phyloP scores from a whole-genome alignment of 2,329 filamentous ascomycete species.

The Ploettnerulaceae sp. region DNA sequence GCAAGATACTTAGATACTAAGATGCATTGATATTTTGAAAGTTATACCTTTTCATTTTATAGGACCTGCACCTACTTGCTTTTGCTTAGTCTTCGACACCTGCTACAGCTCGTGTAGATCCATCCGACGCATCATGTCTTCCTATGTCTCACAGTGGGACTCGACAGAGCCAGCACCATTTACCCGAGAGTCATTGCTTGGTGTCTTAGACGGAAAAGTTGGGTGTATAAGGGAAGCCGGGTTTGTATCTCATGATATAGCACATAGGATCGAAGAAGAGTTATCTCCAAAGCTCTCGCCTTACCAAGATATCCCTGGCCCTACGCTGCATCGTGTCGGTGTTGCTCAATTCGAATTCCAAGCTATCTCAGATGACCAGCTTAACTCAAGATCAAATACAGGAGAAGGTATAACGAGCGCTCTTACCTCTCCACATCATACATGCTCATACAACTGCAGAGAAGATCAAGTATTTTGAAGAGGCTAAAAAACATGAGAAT shows the following conservation, averaged over 20 bases:
- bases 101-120: neutral
- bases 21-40: neutral
- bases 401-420: neutral
- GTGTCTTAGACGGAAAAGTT: neutral
- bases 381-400: neutral
- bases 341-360: constrained; percentile 1
- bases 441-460: neutral
- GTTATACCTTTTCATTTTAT: neutral
- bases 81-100: neutral
- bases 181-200: neutral
- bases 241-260: constrained; percentile 2
- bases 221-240: constrained; percentile 1
- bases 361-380: neutral
- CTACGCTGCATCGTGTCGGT: neutral
- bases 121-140: neutral
- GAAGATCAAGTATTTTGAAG: constrained; percentile 1
- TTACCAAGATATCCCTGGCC: constrained; percentile 2
- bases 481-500: neutral
- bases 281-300: constrained; percentile 1
- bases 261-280: constrained; percentile 1
- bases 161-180: neutral
- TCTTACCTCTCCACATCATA: neutral
- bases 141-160: constrained; percentile 2
- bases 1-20: neutral
- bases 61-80: too few species aligned